Percentiles rank a stretch among this genome's conserved stretches.
phyloP scores from a whole-genome alignment of 768 basidiomycete genomes.

The Xerocomellus chrysenteron region DNA sequence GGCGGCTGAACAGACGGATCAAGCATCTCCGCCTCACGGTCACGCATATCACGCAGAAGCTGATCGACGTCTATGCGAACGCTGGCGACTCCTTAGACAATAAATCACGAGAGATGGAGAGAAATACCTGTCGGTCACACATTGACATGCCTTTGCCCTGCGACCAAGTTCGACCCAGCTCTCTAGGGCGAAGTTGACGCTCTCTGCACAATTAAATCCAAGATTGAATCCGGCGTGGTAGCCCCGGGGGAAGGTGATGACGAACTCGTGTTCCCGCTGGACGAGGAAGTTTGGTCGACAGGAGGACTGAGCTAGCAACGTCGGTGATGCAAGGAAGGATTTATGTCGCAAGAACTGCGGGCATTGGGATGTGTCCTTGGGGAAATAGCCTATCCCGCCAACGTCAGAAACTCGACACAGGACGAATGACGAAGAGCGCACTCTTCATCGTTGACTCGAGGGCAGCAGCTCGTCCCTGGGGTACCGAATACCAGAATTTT shows the following conservation, averaged over 20 bases:
- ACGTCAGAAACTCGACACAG: conserved; percentile 3
- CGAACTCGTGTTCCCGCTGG: conserved; percentile 93
- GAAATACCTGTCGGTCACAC: conserved; percentile 67
- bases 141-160: conserved; percentile 72
- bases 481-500: conserved; percentile 96
- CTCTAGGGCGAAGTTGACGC: conserved; percentile 94
- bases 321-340: conserved; percentile 90
- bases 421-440: conserved; percentile 31
- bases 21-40: conserved; percentile 53
- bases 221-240: conserved; percentile 98
- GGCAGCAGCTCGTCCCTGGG: conserved; percentile 76
- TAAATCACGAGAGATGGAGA: background rate
- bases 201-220: conserved; percentile 95
- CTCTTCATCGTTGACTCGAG: conserved; percentile 92
- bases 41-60: conserved; percentile 67
- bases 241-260: conserved; percentile 91
- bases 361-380: conserved; percentile 80
- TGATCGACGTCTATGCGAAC: conserved; percentile 94
- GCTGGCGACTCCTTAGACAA: conserved; percentile 40
- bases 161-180: conserved; percentile 91
- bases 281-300: conserved; percentile 85
- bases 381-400: conserved; percentile 70
- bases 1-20: conserved; percentile 4
- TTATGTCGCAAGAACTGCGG: conserved; percentile 97
- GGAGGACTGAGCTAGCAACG: conserved; percentile 71